Percentiles rank a stretch among this genome's conserved stretches.
Evolutionary conservation across 257 asterid genomes (phyloP).

Genomic region (Solanum bulbocastanum): DNA sequence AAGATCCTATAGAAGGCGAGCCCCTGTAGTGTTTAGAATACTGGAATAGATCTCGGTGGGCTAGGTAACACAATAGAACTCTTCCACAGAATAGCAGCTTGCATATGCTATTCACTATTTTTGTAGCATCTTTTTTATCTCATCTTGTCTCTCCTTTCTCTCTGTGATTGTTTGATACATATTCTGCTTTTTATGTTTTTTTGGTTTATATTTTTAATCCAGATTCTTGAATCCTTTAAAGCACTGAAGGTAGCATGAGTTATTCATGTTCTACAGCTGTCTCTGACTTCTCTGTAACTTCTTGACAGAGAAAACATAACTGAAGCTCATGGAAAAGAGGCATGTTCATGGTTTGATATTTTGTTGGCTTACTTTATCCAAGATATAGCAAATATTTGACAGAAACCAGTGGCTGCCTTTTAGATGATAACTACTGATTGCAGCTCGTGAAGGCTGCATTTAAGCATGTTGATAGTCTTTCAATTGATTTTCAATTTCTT

Average conservation of each 20-base stretch:
- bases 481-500: slow-evolving; percentile 53
- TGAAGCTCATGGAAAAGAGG: slow-evolving; percentile 6
- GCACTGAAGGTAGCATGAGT: background rate
- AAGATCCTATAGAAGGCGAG: background rate
- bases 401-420: slow-evolving; percentile 25
- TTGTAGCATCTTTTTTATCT: background rate
- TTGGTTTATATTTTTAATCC: background rate
- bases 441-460: slow-evolving; percentile 93
- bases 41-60: background rate
- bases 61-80: background rate
- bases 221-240: background rate
- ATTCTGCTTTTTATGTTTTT: background rate
- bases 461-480: slow-evolving; percentile 79
- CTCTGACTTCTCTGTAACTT: background rate
- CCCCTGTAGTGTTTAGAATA: background rate
- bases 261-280: background rate
- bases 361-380: slow-evolving; percentile 8
- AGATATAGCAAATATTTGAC: slow-evolving; percentile 11
- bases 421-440: slow-evolving; percentile 63
- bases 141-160: background rate
- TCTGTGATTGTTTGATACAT: background rate
- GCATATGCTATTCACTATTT: background rate
- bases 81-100: background rate
- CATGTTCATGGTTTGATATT: background rate
- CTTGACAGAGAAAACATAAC: slow-evolving; percentile 26